phyloP scores from a whole-genome alignment of 345 rosid genomes.

The Eutrema yunnanense region DNA sequence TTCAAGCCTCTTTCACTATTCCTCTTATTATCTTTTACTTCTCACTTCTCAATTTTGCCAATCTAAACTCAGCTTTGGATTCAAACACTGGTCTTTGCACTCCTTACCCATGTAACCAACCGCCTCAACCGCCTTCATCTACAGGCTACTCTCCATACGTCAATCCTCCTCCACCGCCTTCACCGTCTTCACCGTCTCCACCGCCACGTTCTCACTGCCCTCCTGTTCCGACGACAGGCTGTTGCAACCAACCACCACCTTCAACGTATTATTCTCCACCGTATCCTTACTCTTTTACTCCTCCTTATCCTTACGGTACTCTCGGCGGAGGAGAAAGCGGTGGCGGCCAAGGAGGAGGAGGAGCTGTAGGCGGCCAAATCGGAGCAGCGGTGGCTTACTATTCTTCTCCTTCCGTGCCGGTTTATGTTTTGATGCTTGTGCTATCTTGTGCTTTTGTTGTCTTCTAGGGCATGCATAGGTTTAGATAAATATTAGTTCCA shows the following conservation, averaged over 20 bases:
- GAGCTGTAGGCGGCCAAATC: background rate
- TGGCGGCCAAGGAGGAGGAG: conserved; percentile 13
- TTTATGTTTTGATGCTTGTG: conserved; percentile 10
- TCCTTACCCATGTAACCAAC: conserved; percentile 37
- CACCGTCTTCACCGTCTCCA: conserved; percentile 10
- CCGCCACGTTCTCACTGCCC: conserved; percentile 26
- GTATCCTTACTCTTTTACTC: conserved; percentile 27
- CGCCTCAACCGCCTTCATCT: conserved; percentile 16
- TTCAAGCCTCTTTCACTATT: background rate
- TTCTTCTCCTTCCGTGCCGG: background rate
- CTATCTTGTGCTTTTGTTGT: background rate
- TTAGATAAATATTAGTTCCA: background rate
- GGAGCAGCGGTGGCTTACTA: conserved; percentile 7
- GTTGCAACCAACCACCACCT: conserved; percentile 29
- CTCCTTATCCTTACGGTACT: conserved; percentile 28
- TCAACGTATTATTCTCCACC: conserved; percentile 24
- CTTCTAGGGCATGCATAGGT: conserved; percentile 12
- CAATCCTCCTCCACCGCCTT: background rate
- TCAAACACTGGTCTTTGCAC: conserved; percentile 17
- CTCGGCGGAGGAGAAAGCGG: conserved; percentile 13
- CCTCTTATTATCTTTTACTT: conserved; percentile 10
- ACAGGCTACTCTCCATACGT: background rate
- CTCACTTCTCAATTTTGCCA: conserved; percentile 4
- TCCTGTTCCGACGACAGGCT: conserved; percentile 25
- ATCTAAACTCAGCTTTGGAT: conserved; percentile 18